Conservation (phyloP, 257 asterid genomes). For the Solanum etuberosum region DNA sequence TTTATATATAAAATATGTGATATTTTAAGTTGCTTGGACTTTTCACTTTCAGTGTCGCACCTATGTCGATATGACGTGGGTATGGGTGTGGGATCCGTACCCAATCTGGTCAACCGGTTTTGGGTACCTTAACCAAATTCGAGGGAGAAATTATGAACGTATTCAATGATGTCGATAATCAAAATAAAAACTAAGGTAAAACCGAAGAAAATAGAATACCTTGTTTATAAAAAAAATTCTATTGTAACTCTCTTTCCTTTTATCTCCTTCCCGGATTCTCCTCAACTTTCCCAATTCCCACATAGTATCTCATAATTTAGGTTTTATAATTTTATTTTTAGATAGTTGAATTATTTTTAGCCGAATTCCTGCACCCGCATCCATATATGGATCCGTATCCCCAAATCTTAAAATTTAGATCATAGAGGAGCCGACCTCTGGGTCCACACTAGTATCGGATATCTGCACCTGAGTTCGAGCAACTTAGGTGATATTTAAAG, state of each 20-base stretch:
- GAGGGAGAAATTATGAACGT: not conserved
- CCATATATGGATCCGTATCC: not conserved
- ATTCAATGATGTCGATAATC: not conserved
- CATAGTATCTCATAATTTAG: not conserved
- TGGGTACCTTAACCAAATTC: no score
- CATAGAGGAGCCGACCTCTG: no score
- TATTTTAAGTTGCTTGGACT: not conserved
- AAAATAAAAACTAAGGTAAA: not conserved
- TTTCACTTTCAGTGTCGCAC: no score
- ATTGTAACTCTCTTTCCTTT: not conserved
- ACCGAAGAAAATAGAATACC: no score
- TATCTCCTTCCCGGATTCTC: not conserved
- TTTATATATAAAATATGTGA: no score
- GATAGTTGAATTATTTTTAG: not conserved
- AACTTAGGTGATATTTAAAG: not conserved
- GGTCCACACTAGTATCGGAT: not conserved
- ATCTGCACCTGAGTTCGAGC: not conserved
- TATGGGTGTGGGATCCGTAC: not conserved
- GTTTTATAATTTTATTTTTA: no score
- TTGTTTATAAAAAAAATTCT: not conserved
- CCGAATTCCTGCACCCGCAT: rapidly evolving
- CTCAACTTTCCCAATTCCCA: not conserved
- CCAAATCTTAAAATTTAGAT: not conserved
- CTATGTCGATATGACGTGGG: not conserved
- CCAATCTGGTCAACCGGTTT: not conserved